Evolutionary conservation across 2,329 filamentous ascomycete genomes (phyloP).

Genomic region (Aspergillus tubingensis): DNA sequence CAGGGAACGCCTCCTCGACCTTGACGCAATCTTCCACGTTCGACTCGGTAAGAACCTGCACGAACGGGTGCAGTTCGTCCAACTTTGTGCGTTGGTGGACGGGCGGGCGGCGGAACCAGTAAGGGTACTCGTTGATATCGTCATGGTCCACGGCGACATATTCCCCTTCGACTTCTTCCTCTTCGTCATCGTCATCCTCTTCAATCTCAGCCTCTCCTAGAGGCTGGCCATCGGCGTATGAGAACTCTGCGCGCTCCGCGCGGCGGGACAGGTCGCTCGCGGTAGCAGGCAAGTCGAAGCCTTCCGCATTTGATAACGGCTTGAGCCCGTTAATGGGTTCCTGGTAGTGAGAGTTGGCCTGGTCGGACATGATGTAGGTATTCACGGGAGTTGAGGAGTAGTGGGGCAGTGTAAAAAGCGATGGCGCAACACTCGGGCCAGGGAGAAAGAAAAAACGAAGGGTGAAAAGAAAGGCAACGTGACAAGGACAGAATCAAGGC

Average conservation of each 20-base stretch:
- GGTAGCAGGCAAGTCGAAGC: conserved; percentile 29
- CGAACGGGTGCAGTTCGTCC: conserved; percentile 69
- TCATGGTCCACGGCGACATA: conserved; percentile 47
- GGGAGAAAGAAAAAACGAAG: conserved; percentile 6
- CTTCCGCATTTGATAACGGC: conserved; percentile 35
- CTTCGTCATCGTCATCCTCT: conserved; percentile 29
- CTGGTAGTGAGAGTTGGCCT: conserved; percentile 27
- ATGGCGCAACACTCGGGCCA: conserved; percentile 3
- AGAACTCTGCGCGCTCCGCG: conserved; percentile 29
- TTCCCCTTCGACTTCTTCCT: conserved; percentile 43
- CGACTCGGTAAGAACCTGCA: conserved; percentile 66
- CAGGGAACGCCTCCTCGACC: conserved; percentile 63
- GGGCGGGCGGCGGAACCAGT: conserved; percentile 45
- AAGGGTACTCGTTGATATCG: conserved; percentile 42
- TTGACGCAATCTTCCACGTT: conserved; percentile 56
- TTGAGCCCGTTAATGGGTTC: conserved; percentile 35
- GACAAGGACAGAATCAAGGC: conserved; percentile 8
- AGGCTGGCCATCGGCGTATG: conserved; percentile 34
- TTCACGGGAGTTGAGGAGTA: neutral
- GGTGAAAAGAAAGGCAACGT: neutral
- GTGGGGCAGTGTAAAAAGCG: conserved; percentile 3
- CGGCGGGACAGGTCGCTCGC: conserved; percentile 32
- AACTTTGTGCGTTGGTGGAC: conserved; percentile 40
- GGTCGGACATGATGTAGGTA: conserved; percentile 32
- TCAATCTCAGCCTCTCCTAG: conserved; percentile 26